Conservation (phyloP, 2,329 filamentous ascomycete genomes). For the Coniella lustricola region DNA sequence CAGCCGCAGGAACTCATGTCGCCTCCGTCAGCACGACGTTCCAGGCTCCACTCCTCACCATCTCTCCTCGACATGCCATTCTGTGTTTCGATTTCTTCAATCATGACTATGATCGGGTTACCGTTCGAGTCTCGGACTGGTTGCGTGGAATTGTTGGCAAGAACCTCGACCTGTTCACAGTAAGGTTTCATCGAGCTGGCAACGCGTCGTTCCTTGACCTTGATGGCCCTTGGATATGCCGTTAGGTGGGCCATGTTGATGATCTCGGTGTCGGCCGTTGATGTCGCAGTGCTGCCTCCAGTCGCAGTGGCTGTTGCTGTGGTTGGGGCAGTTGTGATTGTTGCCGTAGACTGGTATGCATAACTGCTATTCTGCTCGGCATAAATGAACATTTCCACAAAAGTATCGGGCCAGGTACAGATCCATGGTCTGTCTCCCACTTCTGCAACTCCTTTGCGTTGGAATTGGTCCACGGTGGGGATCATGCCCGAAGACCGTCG, state of each 20-base stretch:
- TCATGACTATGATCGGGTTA: constrained; percentile 34
- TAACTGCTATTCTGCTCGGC: constrained; percentile 43
- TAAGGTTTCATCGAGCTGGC: constrained; percentile 29
- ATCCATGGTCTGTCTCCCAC: constrained; percentile 50
- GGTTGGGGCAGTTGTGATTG: constrained; percentile 14
- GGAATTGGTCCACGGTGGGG: constrained; percentile 22
- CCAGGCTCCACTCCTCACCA: constrained; percentile 6
- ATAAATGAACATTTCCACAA: constrained; percentile 52
- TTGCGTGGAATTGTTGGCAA: constrained; percentile 29
- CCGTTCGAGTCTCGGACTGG: constrained; percentile 31
- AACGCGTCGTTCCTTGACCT: constrained; percentile 47
- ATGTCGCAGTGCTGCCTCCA: neutral
- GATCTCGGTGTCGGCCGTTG: constrained; percentile 2
- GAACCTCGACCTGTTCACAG: constrained; percentile 44
- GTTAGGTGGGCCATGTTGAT: constrained; percentile 21
- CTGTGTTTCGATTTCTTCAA: constrained; percentile 33
- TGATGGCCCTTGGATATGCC: constrained; percentile 45
- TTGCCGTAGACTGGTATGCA: constrained; percentile 13
- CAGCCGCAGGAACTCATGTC: constrained; percentile 47
- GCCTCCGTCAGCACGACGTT: constrained; percentile 18
- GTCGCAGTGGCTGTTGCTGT: neutral
- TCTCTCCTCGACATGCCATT: constrained; percentile 8
- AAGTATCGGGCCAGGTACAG: constrained; percentile 50
- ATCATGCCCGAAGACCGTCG: constrained; percentile 12
- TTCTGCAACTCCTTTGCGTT: constrained; percentile 32